These are phyloP conservation scores for Pythium sukuiense DNA, from an alignment of 352 stramenopile species.

Conservation along the genomic window DNA sequence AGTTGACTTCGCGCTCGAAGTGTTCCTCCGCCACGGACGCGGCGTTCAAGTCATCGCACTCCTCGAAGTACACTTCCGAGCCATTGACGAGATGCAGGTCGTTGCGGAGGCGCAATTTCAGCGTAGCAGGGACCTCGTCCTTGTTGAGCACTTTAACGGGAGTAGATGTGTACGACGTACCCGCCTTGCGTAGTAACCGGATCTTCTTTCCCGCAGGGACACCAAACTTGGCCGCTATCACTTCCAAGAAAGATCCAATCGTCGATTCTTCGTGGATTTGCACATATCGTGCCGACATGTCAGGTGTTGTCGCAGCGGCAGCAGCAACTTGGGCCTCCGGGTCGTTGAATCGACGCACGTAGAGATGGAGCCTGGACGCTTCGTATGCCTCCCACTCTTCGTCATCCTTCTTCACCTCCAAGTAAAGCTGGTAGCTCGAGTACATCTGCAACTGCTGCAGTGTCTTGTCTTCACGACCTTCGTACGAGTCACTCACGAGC, in stretches of 20 bases:
- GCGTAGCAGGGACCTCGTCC: slow-evolving; percentile 41
- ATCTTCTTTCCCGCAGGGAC: slow-evolving; percentile 40
- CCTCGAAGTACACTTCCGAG: slow-evolving; percentile 75
- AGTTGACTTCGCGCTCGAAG: slow-evolving; percentile 79
- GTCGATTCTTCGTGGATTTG: slow-evolving; percentile 68
- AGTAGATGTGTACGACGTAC: slow-evolving; percentile 59
- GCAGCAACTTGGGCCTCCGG: slow-evolving; percentile 19
- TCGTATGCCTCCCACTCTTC: slow-evolving; percentile 73
- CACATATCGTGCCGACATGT: slow-evolving; percentile 54
- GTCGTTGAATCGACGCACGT: slow-evolving; percentile 59
- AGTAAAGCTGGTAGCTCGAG: slow-evolving; percentile 66
- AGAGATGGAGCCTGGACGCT: slow-evolving; percentile 66
- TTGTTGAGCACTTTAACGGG: slow-evolving; percentile 69
- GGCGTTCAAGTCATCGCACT: slow-evolving; percentile 42
- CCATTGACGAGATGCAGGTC: slow-evolving; percentile 71
- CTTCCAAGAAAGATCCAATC: slow-evolving; percentile 41
- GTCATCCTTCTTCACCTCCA: slow-evolving; percentile 61
- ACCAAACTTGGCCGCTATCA: slow-evolving; percentile 59
- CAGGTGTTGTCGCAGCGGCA: background rate
- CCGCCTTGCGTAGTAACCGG: slow-evolving; percentile 70
- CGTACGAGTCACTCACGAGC: slow-evolving; percentile 63
- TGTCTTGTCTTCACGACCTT: slow-evolving; percentile 51
- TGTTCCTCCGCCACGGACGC: slow-evolving; percentile 55
- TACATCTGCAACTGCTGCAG: slow-evolving; percentile 65
- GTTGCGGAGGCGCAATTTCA: slow-evolving; percentile 49